Evolutionary conservation across 2,329 filamentous ascomycete species (phyloP).

Genomic region (Septoria petroselini): DNA sequence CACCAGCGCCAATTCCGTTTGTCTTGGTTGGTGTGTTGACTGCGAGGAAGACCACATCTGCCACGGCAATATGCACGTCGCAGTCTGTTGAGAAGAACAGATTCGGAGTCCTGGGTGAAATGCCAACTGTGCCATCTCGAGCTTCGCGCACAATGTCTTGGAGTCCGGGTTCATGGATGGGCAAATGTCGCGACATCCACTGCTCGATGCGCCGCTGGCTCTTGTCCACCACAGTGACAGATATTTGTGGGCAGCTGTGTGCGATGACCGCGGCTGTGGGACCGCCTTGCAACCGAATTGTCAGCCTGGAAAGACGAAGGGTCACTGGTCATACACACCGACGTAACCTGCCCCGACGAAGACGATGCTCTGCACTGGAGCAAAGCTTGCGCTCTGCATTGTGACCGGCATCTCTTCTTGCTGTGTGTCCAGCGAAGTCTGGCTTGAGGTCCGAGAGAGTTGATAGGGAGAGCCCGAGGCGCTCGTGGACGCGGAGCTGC

Average conservation of each 20-base stretch:
- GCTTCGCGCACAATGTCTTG: constrained; percentile 63
- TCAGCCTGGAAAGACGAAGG: neutral
- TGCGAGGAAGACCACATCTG: constrained; percentile 69
- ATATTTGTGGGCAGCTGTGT: constrained; percentile 65
- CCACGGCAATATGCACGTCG: constrained; percentile 58
- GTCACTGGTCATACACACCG: neutral
- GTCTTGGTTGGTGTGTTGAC: constrained; percentile 78
- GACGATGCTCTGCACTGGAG: constrained; percentile 9
- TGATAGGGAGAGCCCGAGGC: constrained; percentile 3
- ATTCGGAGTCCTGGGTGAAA: constrained; percentile 54
- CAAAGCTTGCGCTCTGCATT: neutral
- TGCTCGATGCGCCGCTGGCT: constrained; percentile 62
- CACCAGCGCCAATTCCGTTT: constrained; percentile 64
- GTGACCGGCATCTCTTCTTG: neutral
- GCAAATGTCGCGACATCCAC: constrained; percentile 70
- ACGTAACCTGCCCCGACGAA: constrained; percentile 15
- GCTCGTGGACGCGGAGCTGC: constrained; percentile 12
- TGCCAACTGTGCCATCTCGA: constrained; percentile 45
- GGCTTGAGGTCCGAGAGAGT: constrained; percentile 7
- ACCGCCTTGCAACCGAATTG: constrained; percentile 49
- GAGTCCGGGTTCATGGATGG: constrained; percentile 72
- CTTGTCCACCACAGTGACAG: constrained; percentile 71
- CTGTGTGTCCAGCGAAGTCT: constrained; percentile 8
- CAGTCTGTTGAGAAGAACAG: constrained; percentile 74
- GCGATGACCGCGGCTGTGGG: constrained; percentile 73